phyloP scores from a whole-genome alignment of 495 filamentous ascomycete genomes.

The Podospora anserina region DNA sequence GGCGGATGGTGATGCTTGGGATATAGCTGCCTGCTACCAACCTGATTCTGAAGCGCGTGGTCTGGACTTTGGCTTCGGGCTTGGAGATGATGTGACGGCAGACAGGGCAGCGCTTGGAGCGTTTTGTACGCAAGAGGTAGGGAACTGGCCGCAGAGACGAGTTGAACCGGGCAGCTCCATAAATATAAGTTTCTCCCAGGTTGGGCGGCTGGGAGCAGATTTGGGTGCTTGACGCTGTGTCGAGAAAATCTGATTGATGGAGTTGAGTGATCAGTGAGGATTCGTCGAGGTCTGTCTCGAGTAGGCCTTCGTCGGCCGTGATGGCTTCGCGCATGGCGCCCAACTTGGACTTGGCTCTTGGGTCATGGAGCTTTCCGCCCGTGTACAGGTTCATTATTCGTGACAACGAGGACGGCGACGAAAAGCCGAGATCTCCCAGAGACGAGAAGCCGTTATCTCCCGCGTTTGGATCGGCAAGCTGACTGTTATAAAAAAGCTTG shows the following conservation, averaged over 20 bases:
- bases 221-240: constrained; percentile 38
- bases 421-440: constrained; percentile 61
- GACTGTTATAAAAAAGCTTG: constrained; percentile 68
- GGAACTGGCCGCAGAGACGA: constrained; percentile 74
- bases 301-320: constrained; percentile 65
- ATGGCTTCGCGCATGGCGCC: constrained; percentile 75
- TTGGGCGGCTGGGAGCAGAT: constrained; percentile 42
- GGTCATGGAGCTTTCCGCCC: constrained; percentile 54
- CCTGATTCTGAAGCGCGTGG: constrained; percentile 82
- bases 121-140: constrained; percentile 81
- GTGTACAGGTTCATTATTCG: constrained; percentile 92
- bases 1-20: constrained; percentile 69
- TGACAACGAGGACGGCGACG: constrained; percentile 73
- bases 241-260: constrained; percentile 40
- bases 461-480: constrained; percentile 57
- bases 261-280: constrained; percentile 50
- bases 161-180: constrained; percentile 51
- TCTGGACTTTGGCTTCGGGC: constrained; percentile 84
- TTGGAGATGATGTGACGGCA: constrained; percentile 95
- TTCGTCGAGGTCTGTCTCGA: constrained; percentile 48
- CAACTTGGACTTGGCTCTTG: constrained; percentile 64
- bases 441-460: constrained; percentile 52
- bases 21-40: constrained; percentile 88
- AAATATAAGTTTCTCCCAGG: constrained; percentile 43
- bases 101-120: constrained; percentile 83